Percentiles rank a stretch among this genome's conserved stretches.
Conservation (phyloP, 768 basidiomycete genomes). For the Lanmaoa pseudosensibilis region DNA sequence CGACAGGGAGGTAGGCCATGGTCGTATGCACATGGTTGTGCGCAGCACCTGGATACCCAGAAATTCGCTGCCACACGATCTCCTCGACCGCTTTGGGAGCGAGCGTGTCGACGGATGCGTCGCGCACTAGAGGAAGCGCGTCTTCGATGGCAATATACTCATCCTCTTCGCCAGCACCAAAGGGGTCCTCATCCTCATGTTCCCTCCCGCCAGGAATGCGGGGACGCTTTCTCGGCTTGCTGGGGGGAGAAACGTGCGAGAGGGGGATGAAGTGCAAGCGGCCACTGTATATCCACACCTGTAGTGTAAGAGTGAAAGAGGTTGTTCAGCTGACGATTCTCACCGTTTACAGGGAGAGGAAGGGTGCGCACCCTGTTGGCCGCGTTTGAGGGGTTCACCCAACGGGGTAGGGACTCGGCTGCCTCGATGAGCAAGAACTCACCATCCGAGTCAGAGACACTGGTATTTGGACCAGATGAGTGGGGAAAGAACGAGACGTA, state of each 20-base stretch:
- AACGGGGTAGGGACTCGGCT: slow-evolving; percentile 81
- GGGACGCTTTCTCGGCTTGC: slow-evolving; percentile 52
- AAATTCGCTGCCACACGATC: slow-evolving; percentile 68
- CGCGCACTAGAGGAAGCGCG: slow-evolving; percentile 62
- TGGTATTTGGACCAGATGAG: slow-evolving; percentile 6
- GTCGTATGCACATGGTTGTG: slow-evolving; percentile 72
- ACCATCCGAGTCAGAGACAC: slow-evolving; percentile 85
- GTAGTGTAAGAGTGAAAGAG: slow-evolving; percentile 28
- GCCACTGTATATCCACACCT: slow-evolving; percentile 91
- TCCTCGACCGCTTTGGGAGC: slow-evolving; percentile 63
- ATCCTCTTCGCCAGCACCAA: slow-evolving; percentile 41
- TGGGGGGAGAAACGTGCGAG: slow-evolving; percentile 65
- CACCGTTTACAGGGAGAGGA: slow-evolving; percentile 29
- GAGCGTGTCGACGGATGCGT: slow-evolving; percentile 51
- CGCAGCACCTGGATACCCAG: slow-evolving; percentile 71
- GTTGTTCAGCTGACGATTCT: slow-evolving; percentile 34
- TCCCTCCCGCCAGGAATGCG: slow-evolving; percentile 42
- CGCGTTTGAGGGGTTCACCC: slow-evolving; percentile 90
- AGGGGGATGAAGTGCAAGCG: slow-evolving; percentile 87
- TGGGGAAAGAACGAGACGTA: not conserved
- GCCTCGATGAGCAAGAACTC: slow-evolving; percentile 97
- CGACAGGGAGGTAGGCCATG: slow-evolving; percentile 75
- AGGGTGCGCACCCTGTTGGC: slow-evolving; percentile 80
- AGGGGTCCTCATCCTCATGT: slow-evolving; percentile 52
- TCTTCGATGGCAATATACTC: slow-evolving; percentile 59